Evolutionary conservation across 495 filamentous ascomycete genomes (phyloP), one percentile per base, ranked within the genome.

Genomic region (Pyrenula massariospora): DNA sequence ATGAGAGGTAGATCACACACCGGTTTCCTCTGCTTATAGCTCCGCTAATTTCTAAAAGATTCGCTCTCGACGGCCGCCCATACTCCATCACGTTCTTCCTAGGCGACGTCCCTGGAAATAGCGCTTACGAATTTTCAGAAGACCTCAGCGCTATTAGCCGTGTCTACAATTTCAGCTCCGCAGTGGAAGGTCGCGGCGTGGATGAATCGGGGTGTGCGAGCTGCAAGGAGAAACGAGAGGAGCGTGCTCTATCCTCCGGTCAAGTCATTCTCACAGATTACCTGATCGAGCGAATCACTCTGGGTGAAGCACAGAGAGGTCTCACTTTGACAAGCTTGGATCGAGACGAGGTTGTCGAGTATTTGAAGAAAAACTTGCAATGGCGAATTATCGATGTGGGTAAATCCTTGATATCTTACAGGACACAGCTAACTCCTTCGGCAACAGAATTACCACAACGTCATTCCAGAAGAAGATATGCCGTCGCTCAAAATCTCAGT

Each of bases 151-250:
- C 53, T 36, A 53, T 59, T 49, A 53, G 57, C 22, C 21, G 48
- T 12, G 48, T 59, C 10, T 59, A 59, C 54, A 59, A 59, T 42
- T 59, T 59, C 57, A 51, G 31, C 54, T 5, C 52, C 3, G 53
- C 57, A 24, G 53, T 50, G 15, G 53, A 55, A 5, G 31, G 31
- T 5, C 31, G 31, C 15, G 31, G 31, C 5, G 15, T 15, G 5
- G 31, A 15, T 15, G 8, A 5, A 5, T 5, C 5, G 15, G 31
- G 57, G 11, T 59, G 57, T 24, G 53, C 52, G 25, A 59, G 50
- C 25, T 59, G 57, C 24, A 22, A 12, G 3, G 20, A 47, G 3
- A 51, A 59, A 48, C 25, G 55, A 48, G 57, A 59, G 31, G 24
- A 56, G 10, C 15, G 48, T 2, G 57, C 25, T 20, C 15, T 59